These are phyloP conservation scores for Mucor piriformis DNA, from an alignment of 371 early-diverging fungal genomes.

Conservation along the genomic window DNA sequence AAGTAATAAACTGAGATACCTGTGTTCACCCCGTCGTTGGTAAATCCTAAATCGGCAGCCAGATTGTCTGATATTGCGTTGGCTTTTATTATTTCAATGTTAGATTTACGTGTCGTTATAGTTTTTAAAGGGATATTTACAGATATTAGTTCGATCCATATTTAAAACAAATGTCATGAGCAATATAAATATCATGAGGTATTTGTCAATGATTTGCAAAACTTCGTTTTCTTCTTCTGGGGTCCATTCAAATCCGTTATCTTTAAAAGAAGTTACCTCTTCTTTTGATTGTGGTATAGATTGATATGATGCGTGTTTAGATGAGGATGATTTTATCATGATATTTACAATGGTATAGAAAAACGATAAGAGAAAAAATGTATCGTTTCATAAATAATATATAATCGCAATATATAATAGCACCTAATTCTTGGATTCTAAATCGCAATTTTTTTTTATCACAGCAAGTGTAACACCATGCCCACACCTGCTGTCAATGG, in stretches of 20 bases:
- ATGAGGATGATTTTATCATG: background rate
- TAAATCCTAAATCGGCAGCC: slow-evolving; percentile 38
- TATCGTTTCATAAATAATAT: too few relatives aligned
- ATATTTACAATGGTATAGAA: background rate
- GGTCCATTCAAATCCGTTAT: slow-evolving; percentile 17
- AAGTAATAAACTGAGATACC: slow-evolving; percentile 36
- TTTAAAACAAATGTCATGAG: slow-evolving; percentile 32
- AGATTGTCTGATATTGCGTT: slow-evolving; percentile 50
- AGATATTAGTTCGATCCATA: slow-evolving; percentile 29
- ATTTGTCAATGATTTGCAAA: slow-evolving; percentile 16
- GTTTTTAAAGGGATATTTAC: slow-evolving; percentile 7
- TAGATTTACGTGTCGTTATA: background rate
- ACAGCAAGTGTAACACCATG: slow-evolving; percentile 1
- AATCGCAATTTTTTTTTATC: slow-evolving; percentile 1
- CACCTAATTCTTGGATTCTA: background rate
- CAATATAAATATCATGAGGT: slow-evolving; percentile 22
- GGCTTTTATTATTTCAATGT: slow-evolving; percentile 17
- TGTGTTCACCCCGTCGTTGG: slow-evolving; percentile 36
- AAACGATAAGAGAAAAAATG: too few relatives aligned
- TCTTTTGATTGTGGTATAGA: background rate
- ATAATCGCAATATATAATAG: background rate
- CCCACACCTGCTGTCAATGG: slow-evolving; percentile 17
- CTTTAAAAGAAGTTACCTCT: background rate
- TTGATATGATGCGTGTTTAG: slow-evolving; percentile 2
- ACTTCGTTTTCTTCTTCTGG: slow-evolving; percentile 19